These are phyloP conservation scores for Syzygium oleosum DNA, from an alignment of 345 rosid species.

Conservation along the genomic window DNA sequence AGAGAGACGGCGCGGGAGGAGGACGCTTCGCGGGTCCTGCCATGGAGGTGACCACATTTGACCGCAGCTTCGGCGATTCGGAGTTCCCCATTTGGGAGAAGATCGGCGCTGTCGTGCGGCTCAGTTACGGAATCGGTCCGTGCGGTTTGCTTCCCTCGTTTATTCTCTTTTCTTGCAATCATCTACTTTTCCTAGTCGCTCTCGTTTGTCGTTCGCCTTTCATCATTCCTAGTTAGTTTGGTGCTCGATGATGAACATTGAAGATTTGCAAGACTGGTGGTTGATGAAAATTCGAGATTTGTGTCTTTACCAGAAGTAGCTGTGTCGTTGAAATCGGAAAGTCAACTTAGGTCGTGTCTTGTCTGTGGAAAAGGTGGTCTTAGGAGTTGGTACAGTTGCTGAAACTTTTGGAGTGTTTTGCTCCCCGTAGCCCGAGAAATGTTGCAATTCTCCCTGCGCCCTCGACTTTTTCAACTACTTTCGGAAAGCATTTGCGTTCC, in stretches of 20 bases:
- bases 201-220: background rate
- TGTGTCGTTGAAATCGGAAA: background rate
- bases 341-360: background rate
- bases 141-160: slow-evolving; percentile 1
- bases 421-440: background rate
- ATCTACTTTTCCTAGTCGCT: background rate
- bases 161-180: background rate
- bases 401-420: background rate
- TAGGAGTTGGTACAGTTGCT: background rate
- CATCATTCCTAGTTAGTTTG: background rate
- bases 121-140: slow-evolving; percentile 88
- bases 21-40: slow-evolving; percentile 36
- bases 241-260: background rate
- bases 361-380: background rate
- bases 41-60: slow-evolving; percentile 75
- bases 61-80: slow-evolving; percentile 48
- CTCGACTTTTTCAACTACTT: background rate
- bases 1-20: slow-evolving; percentile 24
- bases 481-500: background rate
- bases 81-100: slow-evolving; percentile 88
- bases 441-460: background rate
- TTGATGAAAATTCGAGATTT: background rate
- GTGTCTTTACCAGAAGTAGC: background rate
- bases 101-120: slow-evolving; percentile 82
- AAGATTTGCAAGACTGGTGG: background rate